These are phyloP conservation scores for Cytospora leucostoma DNA, from an alignment of 2,329 filamentous ascomycete species.

Conservation along the genomic window DNA sequence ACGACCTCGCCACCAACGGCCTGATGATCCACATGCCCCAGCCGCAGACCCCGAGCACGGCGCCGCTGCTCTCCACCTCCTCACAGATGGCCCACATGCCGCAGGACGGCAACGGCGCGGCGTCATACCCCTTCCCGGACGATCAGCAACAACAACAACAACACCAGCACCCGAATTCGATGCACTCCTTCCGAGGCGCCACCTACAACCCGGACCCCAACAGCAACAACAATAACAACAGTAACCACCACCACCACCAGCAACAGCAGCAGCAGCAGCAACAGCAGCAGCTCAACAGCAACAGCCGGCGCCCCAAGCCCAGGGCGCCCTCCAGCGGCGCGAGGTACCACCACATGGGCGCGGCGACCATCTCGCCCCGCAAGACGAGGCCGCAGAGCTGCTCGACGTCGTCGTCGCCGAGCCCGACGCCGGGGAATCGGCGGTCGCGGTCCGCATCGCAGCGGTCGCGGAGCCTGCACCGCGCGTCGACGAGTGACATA, in stretches of 20 bases:
- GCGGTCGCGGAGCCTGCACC: constrained; percentile 19
- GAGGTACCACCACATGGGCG: constrained; percentile 44
- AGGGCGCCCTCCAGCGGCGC: constrained; percentile 57
- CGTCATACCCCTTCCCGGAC: constrained; percentile 23
- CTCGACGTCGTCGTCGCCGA: constrained; percentile 18
- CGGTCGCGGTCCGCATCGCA: constrained; percentile 38
- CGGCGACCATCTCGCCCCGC: constrained; percentile 42
- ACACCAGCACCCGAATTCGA: constrained; percentile 24
- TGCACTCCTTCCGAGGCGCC: constrained; percentile 21
- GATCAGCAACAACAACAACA: no score
- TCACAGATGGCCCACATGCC: constrained; percentile 36
- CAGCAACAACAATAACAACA: constrained; percentile 17
- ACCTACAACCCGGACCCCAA: constrained; percentile 31
- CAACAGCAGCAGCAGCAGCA: constrained; percentile 30
- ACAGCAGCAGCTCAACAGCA: constrained; percentile 30
- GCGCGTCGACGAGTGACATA: constrained; percentile 24
- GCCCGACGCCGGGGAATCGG: constrained; percentile 34
- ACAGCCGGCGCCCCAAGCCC: constrained; percentile 47
- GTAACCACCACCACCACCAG: constrained; percentile 37
- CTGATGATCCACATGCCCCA: constrained; percentile 60
- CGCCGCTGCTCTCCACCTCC: constrained; percentile 40
- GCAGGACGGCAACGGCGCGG: constrained; percentile 31
- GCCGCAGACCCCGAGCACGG: constrained; percentile 41
- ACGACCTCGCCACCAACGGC: constrained; percentile 39
- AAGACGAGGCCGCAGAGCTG: constrained; percentile 42